Base-by-base conservation (phyloP, 257 asterid genomes). In the Agastache rugosa region DNA sequence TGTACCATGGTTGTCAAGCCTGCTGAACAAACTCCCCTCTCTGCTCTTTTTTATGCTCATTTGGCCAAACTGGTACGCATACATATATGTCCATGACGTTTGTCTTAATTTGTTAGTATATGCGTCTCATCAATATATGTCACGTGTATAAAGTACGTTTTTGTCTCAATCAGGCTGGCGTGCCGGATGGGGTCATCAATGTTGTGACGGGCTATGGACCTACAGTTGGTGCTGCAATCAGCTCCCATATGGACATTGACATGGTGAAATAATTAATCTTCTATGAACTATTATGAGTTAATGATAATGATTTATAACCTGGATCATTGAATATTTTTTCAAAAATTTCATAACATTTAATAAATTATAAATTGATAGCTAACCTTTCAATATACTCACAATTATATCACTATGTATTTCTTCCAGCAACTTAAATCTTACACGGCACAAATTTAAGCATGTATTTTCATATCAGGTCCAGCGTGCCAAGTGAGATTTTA, bases 171-270 rank as follows among this genome's bases (percentile, higher is more conserved):
- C 41, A 91, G 97, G 97, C 96, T 11, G 96, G 97, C 7, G 72
- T 92, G 29, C 96, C 96, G 0, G 93, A 87, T 70, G 97, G 97
- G 11, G 97, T 89, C 55, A 35, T 92, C 72, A 92, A 92, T 56
- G 88, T 92, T 5, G 83, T 92, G 62, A 71, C 90, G 0, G 97
- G 97, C 54, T 84, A 66, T 58, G 96, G 97, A 67, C 50, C 88
- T 3, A 84, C 76, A 0, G 91, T 85, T 34, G 97, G 97, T 42
- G 89, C 96, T 31, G 96, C 97, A 34, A 75, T 92, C 56, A 71
- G 87, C 79, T 83, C 93, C 34, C 97, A 90, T 59, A 88, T 90
- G 95, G 97, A 92, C 74, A 86, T 92, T 17, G 97, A 92, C 83
- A 88, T 84, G 89, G 95, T 87, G 20, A 74, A 35, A 51, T 5